A percentile compares a stretch with the other conserved stretches of the same genome.
Evolutionary conservation across 1,284 basidiomycete genomes (phyloP).

Genomic region (Chalciporus sp.): DNA sequence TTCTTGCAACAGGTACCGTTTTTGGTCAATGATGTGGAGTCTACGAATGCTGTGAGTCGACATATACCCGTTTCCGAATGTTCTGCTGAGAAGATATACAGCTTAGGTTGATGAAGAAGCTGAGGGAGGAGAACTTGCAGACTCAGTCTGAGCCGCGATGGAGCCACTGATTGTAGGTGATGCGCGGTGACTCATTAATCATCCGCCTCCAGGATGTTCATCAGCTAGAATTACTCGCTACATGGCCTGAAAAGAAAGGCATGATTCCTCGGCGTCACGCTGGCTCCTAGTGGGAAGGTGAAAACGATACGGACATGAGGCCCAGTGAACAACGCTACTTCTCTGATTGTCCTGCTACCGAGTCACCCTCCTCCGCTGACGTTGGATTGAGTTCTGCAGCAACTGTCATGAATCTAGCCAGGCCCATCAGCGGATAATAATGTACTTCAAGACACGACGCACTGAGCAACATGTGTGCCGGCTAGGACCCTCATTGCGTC

Average conservation of each 20-base stretch:
- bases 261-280: not conserved
- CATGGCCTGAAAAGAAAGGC: not conserved
- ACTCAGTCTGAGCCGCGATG: too few species aligned
- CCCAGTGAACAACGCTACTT: not conserved
- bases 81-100: not conserved
- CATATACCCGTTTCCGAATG: not conserved
- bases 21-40: not conserved
- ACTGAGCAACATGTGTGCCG: conserved; percentile 75
- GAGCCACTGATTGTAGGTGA: too few species aligned
- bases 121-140: not conserved
- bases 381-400: conserved; percentile 57
- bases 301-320: not conserved
- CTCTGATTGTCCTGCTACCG: conserved; percentile 1
- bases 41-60: not conserved
- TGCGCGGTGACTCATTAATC: too few species aligned
- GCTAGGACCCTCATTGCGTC: conserved; percentile 73
- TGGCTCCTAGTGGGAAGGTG: not conserved
- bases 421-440: conserved; percentile 3
- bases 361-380: conserved; percentile 35
- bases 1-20: not conserved
- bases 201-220: too few species aligned
- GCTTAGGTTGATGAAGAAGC: not conserved
- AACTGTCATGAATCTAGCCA: conserved; percentile 63
- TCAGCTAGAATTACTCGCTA: too few species aligned
- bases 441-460: conserved; percentile 23